A percentile compares a stretch with the other conserved stretches of the same genome.
Evolutionary conservation across 2,329 filamentous ascomycete genomes (phyloP).

Genomic region (Alternaria brassicicola): DNA sequence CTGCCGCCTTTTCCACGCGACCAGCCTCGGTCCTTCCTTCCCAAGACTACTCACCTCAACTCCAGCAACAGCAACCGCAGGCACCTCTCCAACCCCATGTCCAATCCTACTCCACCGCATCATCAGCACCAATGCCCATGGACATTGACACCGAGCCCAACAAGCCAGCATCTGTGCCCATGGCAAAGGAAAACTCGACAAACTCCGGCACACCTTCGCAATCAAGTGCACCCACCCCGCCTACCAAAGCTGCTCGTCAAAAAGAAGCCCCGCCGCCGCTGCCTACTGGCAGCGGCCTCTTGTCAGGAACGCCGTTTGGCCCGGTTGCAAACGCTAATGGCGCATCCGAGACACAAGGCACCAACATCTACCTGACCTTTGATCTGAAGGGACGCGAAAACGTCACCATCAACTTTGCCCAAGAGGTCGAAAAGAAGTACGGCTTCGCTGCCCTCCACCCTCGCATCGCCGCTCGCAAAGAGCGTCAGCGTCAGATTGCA

Average conservation of each 20-base stretch:
- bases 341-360: conserved; percentile 46
- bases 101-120: conserved; percentile 14
- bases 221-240: conserved; percentile 58
- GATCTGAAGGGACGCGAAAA: conserved; percentile 81
- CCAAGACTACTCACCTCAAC: conserved; percentile 31
- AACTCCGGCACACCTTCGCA: conserved; percentile 50
- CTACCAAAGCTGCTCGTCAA: conserved; percentile 60
- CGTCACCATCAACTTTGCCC: conserved; percentile 93
- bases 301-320: conserved; percentile 67
- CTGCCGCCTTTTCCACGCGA: conserved; percentile 41
- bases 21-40: conserved; percentile 37
- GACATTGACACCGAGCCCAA: conserved; percentile 46
- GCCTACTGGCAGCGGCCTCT: conserved; percentile 67
- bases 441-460: conserved; percentile 94
- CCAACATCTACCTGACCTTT: conserved; percentile 87
- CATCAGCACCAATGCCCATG: conserved; percentile 41
- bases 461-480: conserved; percentile 83
- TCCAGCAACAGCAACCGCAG: conserved; percentile 25
- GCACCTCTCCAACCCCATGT: conserved; percentile 6
- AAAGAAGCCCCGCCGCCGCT: conserved; percentile 64
- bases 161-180: conserved; percentile 34
- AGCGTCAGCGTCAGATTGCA: conserved; percentile 84
- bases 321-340: conserved; percentile 56
- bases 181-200: conserved; percentile 44
- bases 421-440: conserved; percentile 89